These are phyloP conservation scores for Paraconiothyrium sp. DNA, from an alignment of 2,329 filamentous ascomycete species.

Conservation along the genomic window DNA sequence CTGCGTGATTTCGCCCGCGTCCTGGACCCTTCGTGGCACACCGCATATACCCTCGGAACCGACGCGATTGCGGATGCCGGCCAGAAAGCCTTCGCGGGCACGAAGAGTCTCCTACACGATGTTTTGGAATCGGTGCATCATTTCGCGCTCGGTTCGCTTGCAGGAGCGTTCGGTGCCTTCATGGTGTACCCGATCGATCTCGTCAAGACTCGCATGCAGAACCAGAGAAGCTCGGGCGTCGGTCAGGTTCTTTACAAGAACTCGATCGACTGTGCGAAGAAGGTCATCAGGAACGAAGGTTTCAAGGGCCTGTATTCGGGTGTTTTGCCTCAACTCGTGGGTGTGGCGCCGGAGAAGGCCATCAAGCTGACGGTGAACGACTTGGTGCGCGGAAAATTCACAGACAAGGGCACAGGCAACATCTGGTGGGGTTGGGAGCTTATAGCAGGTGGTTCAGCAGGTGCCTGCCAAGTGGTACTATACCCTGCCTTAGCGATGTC, in stretches of 20 bases:
- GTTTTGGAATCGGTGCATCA: conserved; percentile 84
- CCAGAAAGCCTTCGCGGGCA: conserved; percentile 64
- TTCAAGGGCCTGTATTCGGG: conserved; percentile 91
- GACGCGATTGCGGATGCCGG: conserved; percentile 57
- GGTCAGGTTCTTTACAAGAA: conserved; percentile 96
- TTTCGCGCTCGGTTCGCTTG: conserved; percentile 87
- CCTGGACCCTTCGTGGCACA: conserved; percentile 90
- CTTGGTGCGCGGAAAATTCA: conserved; percentile 79
- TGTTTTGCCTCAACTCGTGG: conserved; percentile 92
- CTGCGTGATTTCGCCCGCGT: conserved; percentile 92
- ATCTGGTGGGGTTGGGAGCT: conserved; percentile 80
- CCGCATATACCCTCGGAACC: conserved; percentile 65
- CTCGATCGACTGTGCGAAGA: conserved; percentile 92
- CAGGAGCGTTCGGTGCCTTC: conserved; percentile 96
- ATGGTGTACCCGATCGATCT: conserved; percentile 99
- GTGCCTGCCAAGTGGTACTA: conserved; percentile 93
- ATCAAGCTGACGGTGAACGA: conserved; percentile 99
- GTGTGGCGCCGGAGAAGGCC: conserved; percentile 98
- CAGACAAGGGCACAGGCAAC: conserved; percentile 74
- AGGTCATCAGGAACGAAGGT: conserved; percentile 93
- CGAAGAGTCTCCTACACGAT: conserved; percentile 68
- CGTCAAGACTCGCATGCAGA: conserved; percentile 98
- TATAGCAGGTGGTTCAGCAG: conserved; percentile 86
- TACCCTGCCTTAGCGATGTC: conserved; percentile 15
- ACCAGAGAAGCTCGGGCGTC: conserved; percentile 81